Conservation (phyloP, 495 filamentous ascomycete species). For the Penicillium nucicola region DNA sequence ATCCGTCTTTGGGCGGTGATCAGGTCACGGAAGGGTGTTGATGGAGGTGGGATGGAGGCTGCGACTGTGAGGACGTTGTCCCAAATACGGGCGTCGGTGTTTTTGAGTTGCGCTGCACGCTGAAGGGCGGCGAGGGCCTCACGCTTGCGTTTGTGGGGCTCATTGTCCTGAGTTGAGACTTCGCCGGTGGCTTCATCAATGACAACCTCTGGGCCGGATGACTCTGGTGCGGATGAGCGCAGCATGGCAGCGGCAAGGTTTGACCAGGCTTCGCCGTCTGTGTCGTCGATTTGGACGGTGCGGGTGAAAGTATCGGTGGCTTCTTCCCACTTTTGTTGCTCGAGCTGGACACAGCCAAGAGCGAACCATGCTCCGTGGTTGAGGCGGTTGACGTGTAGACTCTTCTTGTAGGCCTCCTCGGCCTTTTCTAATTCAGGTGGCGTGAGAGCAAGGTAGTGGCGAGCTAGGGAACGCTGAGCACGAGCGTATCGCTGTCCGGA, state of each 20-base stretch:
- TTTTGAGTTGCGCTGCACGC: conserved; percentile 73
- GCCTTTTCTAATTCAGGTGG: conserved; percentile 62
- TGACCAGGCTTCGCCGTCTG: conserved; percentile 89
- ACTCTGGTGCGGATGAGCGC: conserved; percentile 37
- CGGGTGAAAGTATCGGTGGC: conserved; percentile 83
- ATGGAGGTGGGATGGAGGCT: conserved; percentile 68
- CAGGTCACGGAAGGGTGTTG: conserved; percentile 67
- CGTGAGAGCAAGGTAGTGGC: conserved; percentile 63
- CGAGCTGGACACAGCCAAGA: conserved; percentile 80
- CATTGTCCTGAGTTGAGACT: conserved; percentile 25
- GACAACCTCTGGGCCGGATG: conserved; percentile 28
- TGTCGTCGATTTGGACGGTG: conserved; percentile 76
- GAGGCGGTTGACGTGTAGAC: conserved; percentile 73
- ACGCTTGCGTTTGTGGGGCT: conserved; percentile 59
- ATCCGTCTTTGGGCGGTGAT: conserved; percentile 68
- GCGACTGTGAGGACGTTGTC: conserved; percentile 89
- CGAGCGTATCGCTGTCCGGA: conserved; percentile 77
- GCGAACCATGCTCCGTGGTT: conserved; percentile 85
- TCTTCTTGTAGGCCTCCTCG: conserved; percentile 70
- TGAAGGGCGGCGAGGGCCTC: conserved; percentile 83
- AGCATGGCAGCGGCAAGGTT: conserved; percentile 86
- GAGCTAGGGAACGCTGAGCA: conserved; percentile 82
- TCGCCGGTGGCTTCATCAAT: conserved; percentile 18
- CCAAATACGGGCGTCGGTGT: conserved; percentile 88
- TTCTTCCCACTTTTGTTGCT: conserved; percentile 70